Percentiles rank a stretch among this genome's conserved stretches.
Evolutionary conservation across 805 yeast species (phyloP).

Genomic region (Candida alai): DNA sequence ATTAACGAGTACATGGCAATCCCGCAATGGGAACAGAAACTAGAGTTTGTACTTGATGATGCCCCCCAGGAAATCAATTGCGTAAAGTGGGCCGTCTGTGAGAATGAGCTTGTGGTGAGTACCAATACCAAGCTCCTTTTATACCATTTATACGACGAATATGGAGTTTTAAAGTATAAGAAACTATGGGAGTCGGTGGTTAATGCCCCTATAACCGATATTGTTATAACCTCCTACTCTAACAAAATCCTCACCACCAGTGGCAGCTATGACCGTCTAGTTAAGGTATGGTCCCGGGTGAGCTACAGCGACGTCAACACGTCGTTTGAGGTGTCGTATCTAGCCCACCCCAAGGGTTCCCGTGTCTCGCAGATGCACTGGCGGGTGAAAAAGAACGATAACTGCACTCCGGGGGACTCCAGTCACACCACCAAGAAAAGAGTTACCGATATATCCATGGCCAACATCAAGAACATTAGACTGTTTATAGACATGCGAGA

Average conservation of each 20-base stretch:
- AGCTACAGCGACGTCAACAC: constrained; percentile 55
- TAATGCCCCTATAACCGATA: constrained; percentile 56
- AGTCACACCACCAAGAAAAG: constrained; percentile 5
- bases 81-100: constrained; percentile 51
- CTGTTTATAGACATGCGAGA: constrained; percentile 27
- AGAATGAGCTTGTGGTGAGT: constrained; percentile 60
- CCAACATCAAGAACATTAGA: constrained; percentile 32
- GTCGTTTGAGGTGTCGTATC: constrained; percentile 64
- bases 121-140: constrained; percentile 48
- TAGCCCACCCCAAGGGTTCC: constrained; percentile 52
- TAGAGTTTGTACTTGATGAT: constrained; percentile 16
- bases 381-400: constrained; percentile 32
- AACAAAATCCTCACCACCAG: constrained; percentile 57
- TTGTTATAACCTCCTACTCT: constrained; percentile 64
- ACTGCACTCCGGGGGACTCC: constrained; percentile 2
- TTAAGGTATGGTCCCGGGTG: constrained; percentile 76
- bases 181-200: constrained; percentile 49
- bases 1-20: constrained; percentile 43
- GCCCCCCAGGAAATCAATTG: constrained; percentile 29
- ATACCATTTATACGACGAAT: constrained; percentile 49
- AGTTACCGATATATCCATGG: constrained; percentile 24
- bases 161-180: constrained; percentile 34
- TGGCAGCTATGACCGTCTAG: constrained; percentile 58
- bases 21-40: constrained; percentile 44
- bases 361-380: constrained; percentile 57